These are phyloP conservation scores for Penicillium sp. DNA, from an alignment of 2,329 filamentous ascomycete species.

Conservation along the genomic window DNA sequence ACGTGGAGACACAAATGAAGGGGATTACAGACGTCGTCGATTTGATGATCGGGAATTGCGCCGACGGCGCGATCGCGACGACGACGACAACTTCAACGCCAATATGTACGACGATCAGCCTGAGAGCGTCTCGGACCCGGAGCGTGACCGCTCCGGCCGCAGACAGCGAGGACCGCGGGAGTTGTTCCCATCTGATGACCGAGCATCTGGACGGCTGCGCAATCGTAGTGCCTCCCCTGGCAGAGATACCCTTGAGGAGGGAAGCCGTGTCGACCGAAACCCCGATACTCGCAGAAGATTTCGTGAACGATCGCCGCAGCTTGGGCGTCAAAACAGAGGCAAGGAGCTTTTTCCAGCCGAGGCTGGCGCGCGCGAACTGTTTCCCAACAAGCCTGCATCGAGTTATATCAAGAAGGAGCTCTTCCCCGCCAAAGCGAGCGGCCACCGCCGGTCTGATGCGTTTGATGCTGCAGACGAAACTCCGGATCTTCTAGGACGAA, in stretches of 20 bases:
- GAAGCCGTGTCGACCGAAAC: slow-evolving; percentile 32
- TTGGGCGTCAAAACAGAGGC: slow-evolving; percentile 37
- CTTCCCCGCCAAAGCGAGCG: slow-evolving; percentile 53
- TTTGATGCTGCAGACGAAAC: slow-evolving; percentile 58
- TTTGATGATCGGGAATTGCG: slow-evolving; percentile 62
- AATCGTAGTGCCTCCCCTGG: slow-evolving; percentile 63
- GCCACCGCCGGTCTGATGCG: slow-evolving; percentile 51
- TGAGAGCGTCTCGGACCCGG: slow-evolving; percentile 30
- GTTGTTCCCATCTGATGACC: slow-evolving; percentile 39
- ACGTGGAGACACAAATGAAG: slow-evolving; percentile 38
- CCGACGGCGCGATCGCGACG: slow-evolving; percentile 46
- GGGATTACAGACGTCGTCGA: slow-evolving; percentile 50
- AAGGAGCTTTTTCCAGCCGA: slow-evolving; percentile 63
- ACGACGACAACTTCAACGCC: slow-evolving; percentile 65
- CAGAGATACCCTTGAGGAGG: slow-evolving; percentile 49
- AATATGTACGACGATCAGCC: slow-evolving; percentile 77
- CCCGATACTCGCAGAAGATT: slow-evolving; percentile 40
- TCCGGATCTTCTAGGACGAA: slow-evolving; percentile 51
- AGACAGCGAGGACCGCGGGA: slow-evolving; percentile 34
- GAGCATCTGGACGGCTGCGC: slow-evolving; percentile 50
- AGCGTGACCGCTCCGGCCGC: slow-evolving; percentile 30
- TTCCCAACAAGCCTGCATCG: slow-evolving; percentile 43
- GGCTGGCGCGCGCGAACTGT: slow-evolving; percentile 48
- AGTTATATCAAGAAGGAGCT: slow-evolving; percentile 57
- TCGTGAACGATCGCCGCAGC: slow-evolving; percentile 43